Evolutionary conservation across 768 basidiomycete species (phyloP).

Genomic region (Mycena filopes): DNA sequence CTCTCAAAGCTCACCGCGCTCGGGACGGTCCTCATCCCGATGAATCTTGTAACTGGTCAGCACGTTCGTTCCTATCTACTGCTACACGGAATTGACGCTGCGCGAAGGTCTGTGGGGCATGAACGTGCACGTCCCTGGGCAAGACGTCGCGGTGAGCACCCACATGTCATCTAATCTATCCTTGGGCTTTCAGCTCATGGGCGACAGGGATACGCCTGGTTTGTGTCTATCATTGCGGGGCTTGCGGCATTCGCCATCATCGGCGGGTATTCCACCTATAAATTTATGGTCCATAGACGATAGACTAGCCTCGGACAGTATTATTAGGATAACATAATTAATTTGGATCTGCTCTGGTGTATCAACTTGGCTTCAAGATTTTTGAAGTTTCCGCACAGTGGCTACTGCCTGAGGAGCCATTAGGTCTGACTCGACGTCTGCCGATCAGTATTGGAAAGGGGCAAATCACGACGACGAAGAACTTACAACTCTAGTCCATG

Average conservation of each 20-base stretch:
- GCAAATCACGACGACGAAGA: too few relatives aligned
- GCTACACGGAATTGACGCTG: background rate
- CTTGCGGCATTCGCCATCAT: conserved; percentile 85
- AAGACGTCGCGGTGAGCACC: conserved; percentile 61
- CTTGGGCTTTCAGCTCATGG: too few relatives aligned
- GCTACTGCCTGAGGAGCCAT: too few relatives aligned
- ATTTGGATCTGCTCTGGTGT: too few relatives aligned
- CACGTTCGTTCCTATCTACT: background rate
- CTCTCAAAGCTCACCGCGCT: conserved; percentile 96
- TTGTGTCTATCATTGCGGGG: conserved; percentile 83
- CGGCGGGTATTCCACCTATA: conserved; percentile 84
- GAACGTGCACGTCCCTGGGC: conserved; percentile 97
- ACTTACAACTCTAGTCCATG: too few relatives aligned
- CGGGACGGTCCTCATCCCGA: conserved; percentile 96
- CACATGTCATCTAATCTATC: conserved; percentile 11
- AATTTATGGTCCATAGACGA: conserved; percentile 68
- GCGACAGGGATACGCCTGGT: conserved; percentile 77
- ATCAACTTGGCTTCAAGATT: too few relatives aligned
- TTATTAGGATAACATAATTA: too few relatives aligned
- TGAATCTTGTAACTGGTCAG: conserved; percentile 94
- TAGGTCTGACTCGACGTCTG: too few relatives aligned
- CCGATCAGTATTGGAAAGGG: too few relatives aligned
- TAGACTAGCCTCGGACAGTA: conserved; percentile 8
- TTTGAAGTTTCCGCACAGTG: too few relatives aligned
- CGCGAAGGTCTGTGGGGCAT: conserved; percentile 90